phyloP scores from a whole-genome alignment of 768 basidiomycete species.

The Cyathus striatus region DNA sequence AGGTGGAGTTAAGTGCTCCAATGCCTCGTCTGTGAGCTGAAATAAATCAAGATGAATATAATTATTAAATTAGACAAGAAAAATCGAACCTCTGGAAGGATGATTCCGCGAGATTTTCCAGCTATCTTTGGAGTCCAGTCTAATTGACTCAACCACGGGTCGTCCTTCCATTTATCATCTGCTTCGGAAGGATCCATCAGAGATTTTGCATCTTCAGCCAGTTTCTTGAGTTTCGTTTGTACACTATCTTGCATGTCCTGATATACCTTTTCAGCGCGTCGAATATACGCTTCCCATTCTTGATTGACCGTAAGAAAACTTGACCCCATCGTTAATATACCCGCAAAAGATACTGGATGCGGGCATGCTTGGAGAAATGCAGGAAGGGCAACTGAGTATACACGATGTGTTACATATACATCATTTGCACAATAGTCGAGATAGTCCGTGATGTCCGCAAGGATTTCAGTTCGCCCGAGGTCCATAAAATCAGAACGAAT shows the following conservation, averaged over 20 bases:
- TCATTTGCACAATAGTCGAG: conserved; percentile 84
- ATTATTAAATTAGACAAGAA: too few relatives aligned
- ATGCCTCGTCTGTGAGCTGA: not conserved
- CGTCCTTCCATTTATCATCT: conserved; percentile 54
- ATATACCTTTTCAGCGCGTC: conserved; percentile 74
- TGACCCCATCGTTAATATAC: conserved; percentile 87
- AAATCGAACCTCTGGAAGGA: conserved; percentile 15
- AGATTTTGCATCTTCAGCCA: conserved; percentile 67
- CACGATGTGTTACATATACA: conserved; percentile 78
- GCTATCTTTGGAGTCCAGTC: conserved; percentile 93
- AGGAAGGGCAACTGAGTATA: conserved; percentile 74
- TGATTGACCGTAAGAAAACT: conserved; percentile 89
- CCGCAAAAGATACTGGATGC: conserved; percentile 89
- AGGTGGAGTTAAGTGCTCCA: not conserved
- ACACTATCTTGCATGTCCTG: conserved; percentile 65
- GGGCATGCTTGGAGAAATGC: conserved; percentile 81
- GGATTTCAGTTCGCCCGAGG: conserved; percentile 57
- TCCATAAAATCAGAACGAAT: conserved; percentile 76
- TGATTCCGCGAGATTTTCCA: conserved; percentile 61
- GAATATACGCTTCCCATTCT: conserved; percentile 81
- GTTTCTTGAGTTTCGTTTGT: conserved; percentile 63
- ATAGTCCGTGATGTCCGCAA: conserved; percentile 63
- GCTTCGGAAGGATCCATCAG: conserved; percentile 33
- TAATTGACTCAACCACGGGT: conserved; percentile 84
- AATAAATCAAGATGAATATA: not conserved